These are phyloP conservation scores for Hygrophila difformis DNA, from an alignment of 257 asterid species.

Conservation along the genomic window DNA sequence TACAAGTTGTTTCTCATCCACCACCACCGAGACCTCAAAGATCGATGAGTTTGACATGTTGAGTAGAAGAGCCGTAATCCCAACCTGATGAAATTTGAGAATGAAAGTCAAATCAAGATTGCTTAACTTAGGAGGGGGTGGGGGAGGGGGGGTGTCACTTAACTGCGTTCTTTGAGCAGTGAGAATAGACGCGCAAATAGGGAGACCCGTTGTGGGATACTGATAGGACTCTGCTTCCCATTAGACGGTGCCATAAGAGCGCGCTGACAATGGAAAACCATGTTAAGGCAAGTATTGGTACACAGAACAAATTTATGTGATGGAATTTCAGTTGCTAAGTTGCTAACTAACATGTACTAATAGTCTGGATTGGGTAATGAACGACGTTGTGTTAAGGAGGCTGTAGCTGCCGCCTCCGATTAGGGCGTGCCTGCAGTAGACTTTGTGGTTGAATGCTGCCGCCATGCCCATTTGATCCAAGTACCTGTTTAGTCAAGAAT, in stretches of 20 bases:
- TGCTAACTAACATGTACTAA: constrained; percentile 50
- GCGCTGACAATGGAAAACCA: background rate
- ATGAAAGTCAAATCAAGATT: background rate
- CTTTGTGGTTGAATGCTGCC: constrained; percentile 67
- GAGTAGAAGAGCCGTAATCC: constrained; percentile 47
- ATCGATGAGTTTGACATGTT: constrained; percentile 69
- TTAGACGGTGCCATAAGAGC: constrained; percentile 71
- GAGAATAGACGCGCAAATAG: constrained; percentile 54
- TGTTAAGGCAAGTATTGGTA: background rate
- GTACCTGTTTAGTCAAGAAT: constrained; percentile 35
- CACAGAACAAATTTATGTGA: too few species aligned
- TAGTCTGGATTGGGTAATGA: constrained; percentile 88
- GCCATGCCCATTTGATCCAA: constrained; percentile 93
- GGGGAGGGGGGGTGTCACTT: constrained; percentile 21
- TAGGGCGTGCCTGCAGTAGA: constrained; percentile 73
- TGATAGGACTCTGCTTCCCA: constrained; percentile 65
- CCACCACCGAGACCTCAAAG: constrained; percentile 31
- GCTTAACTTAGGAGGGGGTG: too few species aligned
- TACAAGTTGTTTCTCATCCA: background rate
- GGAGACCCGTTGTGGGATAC: constrained; percentile 49
- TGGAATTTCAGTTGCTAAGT: background rate
- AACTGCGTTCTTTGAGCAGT: constrained; percentile 60
- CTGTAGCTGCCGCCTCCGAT: constrained; percentile 91
- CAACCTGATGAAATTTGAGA: constrained; percentile 33
- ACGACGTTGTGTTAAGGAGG: constrained; percentile 54